These are phyloP conservation scores for Friedmanniomyces endolithicus DNA, from an alignment of 495 filamentous ascomycete genomes.

Conservation along the genomic window DNA sequence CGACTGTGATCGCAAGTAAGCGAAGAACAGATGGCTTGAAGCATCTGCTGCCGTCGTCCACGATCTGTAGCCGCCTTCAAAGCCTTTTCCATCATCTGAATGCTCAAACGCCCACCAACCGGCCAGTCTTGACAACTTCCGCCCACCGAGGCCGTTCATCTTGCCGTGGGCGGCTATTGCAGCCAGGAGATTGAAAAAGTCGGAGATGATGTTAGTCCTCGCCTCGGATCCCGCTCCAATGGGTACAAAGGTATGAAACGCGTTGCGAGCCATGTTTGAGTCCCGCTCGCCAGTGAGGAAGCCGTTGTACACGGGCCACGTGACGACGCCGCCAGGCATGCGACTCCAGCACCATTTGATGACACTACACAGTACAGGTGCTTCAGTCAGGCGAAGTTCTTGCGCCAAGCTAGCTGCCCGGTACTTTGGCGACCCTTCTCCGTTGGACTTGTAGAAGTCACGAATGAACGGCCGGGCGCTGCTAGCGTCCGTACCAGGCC, in stretches of 20 bases:
- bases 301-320: slow-evolving; percentile 92
- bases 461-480: slow-evolving; percentile 84
- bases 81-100: slow-evolving; percentile 72
- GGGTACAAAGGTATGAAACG: slow-evolving; percentile 93
- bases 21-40: slow-evolving; percentile 92
- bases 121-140: slow-evolving; percentile 88
- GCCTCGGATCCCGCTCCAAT: slow-evolving; percentile 83
- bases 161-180: slow-evolving; percentile 76
- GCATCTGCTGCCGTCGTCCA: slow-evolving; percentile 90
- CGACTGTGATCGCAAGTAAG: slow-evolving; percentile 80
- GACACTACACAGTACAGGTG: slow-evolving; percentile 87
- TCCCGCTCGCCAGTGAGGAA: slow-evolving; percentile 94
- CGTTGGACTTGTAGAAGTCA: slow-evolving; percentile 64
- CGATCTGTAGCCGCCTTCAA: slow-evolving; percentile 82
- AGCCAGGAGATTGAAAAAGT: slow-evolving; percentile 90
- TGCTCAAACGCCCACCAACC: slow-evolving; percentile 99
- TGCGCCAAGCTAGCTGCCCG: slow-evolving; percentile 60
- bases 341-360: slow-evolving; percentile 99
- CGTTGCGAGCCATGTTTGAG: slow-evolving; percentile 80
- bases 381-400: slow-evolving; percentile 85
- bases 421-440: slow-evolving; percentile 25
- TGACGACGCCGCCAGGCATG: slow-evolving; percentile 81
- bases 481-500: slow-evolving; percentile 82
- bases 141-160: slow-evolving; percentile 80
- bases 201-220: slow-evolving; percentile 78